Conservation (phyloP, 2,329 filamentous ascomycete genomes). For the Atkinsonella hypoxylon region DNA sequence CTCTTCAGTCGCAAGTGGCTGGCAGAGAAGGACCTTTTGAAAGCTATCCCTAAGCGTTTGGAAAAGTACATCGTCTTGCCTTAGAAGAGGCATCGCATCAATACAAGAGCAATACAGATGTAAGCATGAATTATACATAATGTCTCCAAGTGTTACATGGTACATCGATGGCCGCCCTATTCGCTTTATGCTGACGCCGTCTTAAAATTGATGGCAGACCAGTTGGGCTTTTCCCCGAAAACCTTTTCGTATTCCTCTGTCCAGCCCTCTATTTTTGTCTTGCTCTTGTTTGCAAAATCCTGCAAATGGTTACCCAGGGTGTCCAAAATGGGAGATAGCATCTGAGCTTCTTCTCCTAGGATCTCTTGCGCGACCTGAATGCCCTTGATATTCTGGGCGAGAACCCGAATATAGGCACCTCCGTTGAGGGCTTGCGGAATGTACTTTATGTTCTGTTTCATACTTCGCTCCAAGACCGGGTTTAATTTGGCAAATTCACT, state of each 20-base stretch:
- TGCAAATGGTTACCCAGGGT: conserved; percentile 25
- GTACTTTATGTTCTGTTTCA: conserved; percentile 2
- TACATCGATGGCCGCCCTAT: not conserved
- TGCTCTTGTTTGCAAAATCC: conserved; percentile 14
- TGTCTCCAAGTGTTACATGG: conserved; percentile 2
- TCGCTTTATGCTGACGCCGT: not conserved
- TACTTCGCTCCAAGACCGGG: conserved; percentile 9
- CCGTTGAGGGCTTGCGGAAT: conserved; percentile 12
- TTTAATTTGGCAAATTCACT: conserved; percentile 16
- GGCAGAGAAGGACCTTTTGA: conserved; percentile 69
- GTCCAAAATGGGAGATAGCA: conserved; percentile 27
- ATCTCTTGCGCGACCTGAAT: conserved; percentile 32
- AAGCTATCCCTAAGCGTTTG: conserved; percentile 70
- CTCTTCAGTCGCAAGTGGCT: conserved; percentile 90
- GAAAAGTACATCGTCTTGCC: conserved; percentile 91
- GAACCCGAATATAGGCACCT: conserved; percentile 15
- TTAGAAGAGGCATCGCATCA: conserved; percentile 25
- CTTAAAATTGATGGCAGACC: conserved; percentile 10
- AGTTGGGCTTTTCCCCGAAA: conserved; percentile 17
- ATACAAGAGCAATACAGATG: conserved; percentile 11
- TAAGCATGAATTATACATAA: conserved; percentile 12
- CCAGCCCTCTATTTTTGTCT: conserved; percentile 11
- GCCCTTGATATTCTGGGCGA: conserved; percentile 26
- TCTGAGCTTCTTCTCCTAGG: conserved; percentile 18
- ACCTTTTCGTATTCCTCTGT: conserved; percentile 15